A percentile compares a stretch with the other conserved stretches of the same genome.
phyloP scores from a whole-genome alignment of 371 early-diverging fungal genomes.

The Mortierella sp. region DNA sequence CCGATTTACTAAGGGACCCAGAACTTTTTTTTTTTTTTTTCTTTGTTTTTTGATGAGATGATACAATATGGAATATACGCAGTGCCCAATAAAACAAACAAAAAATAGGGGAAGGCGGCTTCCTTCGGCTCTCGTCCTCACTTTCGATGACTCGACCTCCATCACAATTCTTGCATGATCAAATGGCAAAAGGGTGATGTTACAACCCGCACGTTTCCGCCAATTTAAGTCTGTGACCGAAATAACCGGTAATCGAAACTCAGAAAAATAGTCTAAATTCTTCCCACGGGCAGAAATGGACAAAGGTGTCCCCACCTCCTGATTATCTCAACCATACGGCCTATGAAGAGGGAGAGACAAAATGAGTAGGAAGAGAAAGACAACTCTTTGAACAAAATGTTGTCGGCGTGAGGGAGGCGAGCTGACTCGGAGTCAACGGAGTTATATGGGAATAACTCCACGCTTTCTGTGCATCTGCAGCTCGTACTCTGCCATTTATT shows the following conservation, averaged over 20 bases:
- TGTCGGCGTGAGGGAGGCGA: background rate
- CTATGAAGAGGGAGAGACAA: background rate
- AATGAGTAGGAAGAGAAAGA: too few relatives aligned
- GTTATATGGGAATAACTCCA: background rate
- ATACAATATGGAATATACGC: background rate
- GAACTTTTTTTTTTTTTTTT: conserved; percentile 16
- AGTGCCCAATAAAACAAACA: background rate
- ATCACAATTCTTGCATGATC: conserved; percentile 1
- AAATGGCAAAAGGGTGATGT: background rate
- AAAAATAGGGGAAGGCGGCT: background rate
- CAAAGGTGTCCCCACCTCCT: background rate
- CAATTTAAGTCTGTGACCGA: background rate
- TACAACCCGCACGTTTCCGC: background rate
- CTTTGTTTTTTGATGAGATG: background rate
- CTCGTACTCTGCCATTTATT: background rate
- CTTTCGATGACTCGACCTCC: background rate
- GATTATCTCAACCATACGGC: background rate
- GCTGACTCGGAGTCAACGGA: background rate
- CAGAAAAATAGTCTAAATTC: conserved; percentile 9
- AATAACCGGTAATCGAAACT: background rate
- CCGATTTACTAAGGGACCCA: background rate
- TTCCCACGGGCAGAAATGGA: conserved; percentile 3
- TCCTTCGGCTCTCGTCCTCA: background rate
- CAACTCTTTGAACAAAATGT: background rate
- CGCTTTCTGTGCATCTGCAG: background rate